A percentile compares a stretch with the other conserved stretches of the same genome.
phyloP scores from a whole-genome alignment of 495 filamentous ascomycete species.

The Aspergillus mulundensis region DNA sequence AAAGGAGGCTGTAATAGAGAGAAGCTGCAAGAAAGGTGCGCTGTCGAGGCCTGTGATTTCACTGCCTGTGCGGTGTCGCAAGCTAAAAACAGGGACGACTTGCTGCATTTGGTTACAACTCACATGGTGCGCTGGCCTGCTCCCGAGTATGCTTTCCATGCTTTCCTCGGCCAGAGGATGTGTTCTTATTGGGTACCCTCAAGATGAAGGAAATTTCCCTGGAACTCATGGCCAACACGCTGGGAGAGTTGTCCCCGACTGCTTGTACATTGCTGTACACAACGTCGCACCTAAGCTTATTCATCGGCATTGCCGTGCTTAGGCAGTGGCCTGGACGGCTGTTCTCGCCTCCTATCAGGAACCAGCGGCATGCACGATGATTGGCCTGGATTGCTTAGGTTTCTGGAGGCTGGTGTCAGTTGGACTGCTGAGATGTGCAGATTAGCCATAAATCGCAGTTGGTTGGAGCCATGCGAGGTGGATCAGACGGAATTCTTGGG shows the following conservation, averaged over 20 bases:
- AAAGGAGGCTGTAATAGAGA: conserved; percentile 6
- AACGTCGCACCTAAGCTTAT: conserved; percentile 40
- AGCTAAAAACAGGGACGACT: conserved; percentile 14
- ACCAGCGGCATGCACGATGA: conserved; percentile 18
- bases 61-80: conserved; percentile 18
- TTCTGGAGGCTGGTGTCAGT: conserved; percentile 22
- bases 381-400: conserved; percentile 19
- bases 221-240: conserved; percentile 8
- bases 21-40: background rate
- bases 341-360: conserved; percentile 22
- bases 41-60: conserved; percentile 4
- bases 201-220: conserved; percentile 13
- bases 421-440: conserved; percentile 15
- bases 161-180: conserved; percentile 6
- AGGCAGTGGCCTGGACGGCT: background rate
- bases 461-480: conserved; percentile 28
- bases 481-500: conserved; percentile 43
- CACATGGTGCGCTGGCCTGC: conserved; percentile 27
- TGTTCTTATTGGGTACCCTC: conserved; percentile 18
- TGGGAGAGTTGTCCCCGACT: conserved; percentile 2
- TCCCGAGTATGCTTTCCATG: conserved; percentile 10
- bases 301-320: conserved; percentile 15
- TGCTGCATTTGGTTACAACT: conserved; percentile 22
- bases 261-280: conserved; percentile 9
- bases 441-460: conserved; percentile 8